Conservation (phyloP, 768 basidiomycete genomes). For the Termitomyces sp. region DNA sequence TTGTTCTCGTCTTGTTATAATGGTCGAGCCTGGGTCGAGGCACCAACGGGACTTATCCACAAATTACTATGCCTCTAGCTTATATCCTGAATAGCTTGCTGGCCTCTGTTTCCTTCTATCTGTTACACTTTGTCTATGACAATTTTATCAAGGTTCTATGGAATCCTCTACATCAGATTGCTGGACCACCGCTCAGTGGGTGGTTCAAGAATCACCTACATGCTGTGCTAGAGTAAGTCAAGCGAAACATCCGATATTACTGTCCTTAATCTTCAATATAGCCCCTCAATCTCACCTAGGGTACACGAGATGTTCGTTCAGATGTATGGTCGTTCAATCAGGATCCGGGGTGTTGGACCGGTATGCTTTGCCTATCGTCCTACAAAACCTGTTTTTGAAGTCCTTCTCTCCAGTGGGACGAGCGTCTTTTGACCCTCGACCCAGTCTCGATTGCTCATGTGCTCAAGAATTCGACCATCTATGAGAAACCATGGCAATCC, state of each 20-base stretch:
- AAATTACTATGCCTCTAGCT: constrained; percentile 11
- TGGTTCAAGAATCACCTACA: constrained; percentile 56
- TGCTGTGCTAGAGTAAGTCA: constrained; percentile 56
- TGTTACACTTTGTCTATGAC: constrained; percentile 30
- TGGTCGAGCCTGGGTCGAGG: neutral
- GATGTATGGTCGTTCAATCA: constrained; percentile 67
- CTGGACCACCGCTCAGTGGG: constrained; percentile 55
- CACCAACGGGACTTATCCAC: neutral
- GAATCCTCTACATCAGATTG: constrained; percentile 52
- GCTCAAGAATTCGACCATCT: constrained; percentile 66
- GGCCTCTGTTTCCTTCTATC: neutral
- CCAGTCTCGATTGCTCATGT: constrained; percentile 73
- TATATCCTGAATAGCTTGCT: constrained; percentile 14
- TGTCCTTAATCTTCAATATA: constrained; percentile 1
- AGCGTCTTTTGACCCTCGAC: constrained; percentile 79
- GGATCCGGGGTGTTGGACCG: constrained; percentile 64
- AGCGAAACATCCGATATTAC: neutral
- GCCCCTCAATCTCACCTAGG: constrained; percentile 53
- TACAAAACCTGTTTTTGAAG: neutral
- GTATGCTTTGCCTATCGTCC: constrained; percentile 38
- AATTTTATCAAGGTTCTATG: constrained; percentile 31
- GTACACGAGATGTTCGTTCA: constrained; percentile 53
- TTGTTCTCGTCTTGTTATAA: constrained; percentile 1
- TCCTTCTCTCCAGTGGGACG: constrained; percentile 58
- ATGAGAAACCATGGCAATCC: constrained; percentile 84